phyloP scores from a whole-genome alignment of 345 rosid species.

The Clarkia xantiana region DNA sequence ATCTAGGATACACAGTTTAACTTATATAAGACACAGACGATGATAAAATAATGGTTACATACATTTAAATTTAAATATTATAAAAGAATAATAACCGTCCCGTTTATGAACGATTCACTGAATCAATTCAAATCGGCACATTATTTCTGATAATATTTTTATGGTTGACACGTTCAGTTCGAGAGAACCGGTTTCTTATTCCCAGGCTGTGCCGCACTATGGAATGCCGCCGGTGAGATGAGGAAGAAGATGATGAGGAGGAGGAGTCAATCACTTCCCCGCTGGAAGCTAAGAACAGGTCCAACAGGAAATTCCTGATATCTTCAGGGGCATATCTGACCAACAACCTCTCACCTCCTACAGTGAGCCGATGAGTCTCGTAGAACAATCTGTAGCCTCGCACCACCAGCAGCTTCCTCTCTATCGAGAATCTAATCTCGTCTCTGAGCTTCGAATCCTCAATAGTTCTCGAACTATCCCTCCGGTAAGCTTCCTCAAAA shows the following conservation, averaged over 20 bases:
- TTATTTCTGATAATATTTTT: no score
- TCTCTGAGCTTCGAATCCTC: slow-evolving; percentile 37
- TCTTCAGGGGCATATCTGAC: slow-evolving; percentile 48
- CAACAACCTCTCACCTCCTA: slow-evolving; percentile 6
- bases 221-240: neutral
- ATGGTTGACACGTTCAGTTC: no score
- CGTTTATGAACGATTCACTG: no score
- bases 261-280: slow-evolving; percentile 3
- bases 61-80: no score
- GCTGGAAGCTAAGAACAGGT: slow-evolving; percentile 19
- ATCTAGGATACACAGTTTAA: no score
- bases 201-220: slow-evolving; percentile 1
- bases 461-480: slow-evolving; percentile 32
- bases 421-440: slow-evolving; percentile 35
- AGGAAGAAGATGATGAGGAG: neutral
- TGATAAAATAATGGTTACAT: no score
- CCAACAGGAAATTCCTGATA: slow-evolving; percentile 39
- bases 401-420: slow-evolving; percentile 16
- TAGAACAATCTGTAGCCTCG: slow-evolving; percentile 40
- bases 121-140: no score
- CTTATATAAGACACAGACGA: no score
- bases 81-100: no score
- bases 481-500: slow-evolving; percentile 41
- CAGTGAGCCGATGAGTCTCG: slow-evolving; percentile 18
- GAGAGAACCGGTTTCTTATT: neutral